Conservation (phyloP, 2,329 filamentous ascomycete genomes). For the Incumbomyces lentus region DNA sequence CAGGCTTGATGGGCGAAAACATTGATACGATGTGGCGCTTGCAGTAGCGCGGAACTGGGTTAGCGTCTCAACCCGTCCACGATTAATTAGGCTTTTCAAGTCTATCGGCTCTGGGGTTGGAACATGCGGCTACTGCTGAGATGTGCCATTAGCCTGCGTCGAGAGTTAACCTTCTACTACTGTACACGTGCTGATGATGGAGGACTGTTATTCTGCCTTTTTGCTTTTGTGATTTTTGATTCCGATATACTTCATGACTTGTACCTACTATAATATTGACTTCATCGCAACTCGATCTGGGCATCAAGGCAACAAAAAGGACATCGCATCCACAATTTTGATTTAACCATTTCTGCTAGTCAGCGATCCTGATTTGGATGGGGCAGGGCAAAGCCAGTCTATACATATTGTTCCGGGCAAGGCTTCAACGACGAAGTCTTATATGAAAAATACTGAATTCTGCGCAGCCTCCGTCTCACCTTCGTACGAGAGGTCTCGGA, state of each 20-base stretch:
- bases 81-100: background rate
- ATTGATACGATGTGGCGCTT: background rate
- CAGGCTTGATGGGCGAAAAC: no score
- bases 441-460: background rate
- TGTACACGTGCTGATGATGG: constrained; percentile 4
- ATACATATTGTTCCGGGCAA: background rate
- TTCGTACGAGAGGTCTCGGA: background rate
- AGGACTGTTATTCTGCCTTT: background rate
- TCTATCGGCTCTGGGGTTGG: background rate
- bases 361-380: background rate
- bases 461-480: background rate
- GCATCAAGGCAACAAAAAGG: constrained; percentile 1
- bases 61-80: no score
- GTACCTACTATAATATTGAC: background rate
- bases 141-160: no score
- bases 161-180: background rate
- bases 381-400: constrained; percentile 1
- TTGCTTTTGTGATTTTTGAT: constrained; percentile 1
- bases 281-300: background rate
- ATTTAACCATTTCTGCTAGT: background rate
- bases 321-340: background rate
- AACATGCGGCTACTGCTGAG: background rate
- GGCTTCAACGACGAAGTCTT: background rate
- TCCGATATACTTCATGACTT: background rate
- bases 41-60: no score